These are phyloP conservation scores for Fomitopsis pinicola DNA, from an alignment of 1,284 basidiomycete genomes.

Conservation along the genomic window DNA sequence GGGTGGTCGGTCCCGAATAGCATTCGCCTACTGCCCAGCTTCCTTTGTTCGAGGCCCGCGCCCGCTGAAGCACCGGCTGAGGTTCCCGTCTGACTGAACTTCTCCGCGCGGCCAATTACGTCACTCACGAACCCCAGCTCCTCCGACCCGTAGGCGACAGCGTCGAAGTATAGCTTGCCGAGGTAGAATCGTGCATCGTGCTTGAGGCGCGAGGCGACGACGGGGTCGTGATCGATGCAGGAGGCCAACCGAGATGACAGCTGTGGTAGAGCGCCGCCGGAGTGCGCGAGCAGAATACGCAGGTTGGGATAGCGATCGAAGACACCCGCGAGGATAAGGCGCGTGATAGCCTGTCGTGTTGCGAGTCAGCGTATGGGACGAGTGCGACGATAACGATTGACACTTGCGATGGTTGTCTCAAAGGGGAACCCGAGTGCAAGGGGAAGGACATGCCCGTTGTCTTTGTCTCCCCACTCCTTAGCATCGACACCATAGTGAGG, in stretches of 20 bases:
- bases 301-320: slow-evolving; percentile 75
- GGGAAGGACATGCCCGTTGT: slow-evolving; percentile 83
- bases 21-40: slow-evolving; percentile 50
- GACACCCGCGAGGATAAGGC: slow-evolving; percentile 76
- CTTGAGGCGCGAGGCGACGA: slow-evolving; percentile 66
- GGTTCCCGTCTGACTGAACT: slow-evolving; percentile 39
- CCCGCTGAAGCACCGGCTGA: slow-evolving; percentile 24
- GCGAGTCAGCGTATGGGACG: background rate
- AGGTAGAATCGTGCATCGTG: slow-evolving; percentile 84
- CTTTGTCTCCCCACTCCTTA: slow-evolving; percentile 64
- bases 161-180: slow-evolving; percentile 76
- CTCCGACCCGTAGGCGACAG: slow-evolving; percentile 80
- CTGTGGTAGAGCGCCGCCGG: slow-evolving; percentile 77
- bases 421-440: slow-evolving; percentile 86
- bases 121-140: slow-evolving; percentile 76
- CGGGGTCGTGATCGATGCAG: slow-evolving; percentile 80
- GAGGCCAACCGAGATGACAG: slow-evolving; percentile 79
- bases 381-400: background rate
- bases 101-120: slow-evolving; percentile 56
- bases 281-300: slow-evolving; percentile 77
- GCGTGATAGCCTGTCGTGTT: slow-evolving; percentile 59
- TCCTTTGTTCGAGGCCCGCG: slow-evolving; percentile 16
- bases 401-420: slow-evolving; percentile 79
- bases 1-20: slow-evolving; percentile 88
- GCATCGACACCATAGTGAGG: slow-evolving; percentile 77